Conservation (phyloP, 768 basidiomycete genomes). For the Amanita subjunquillea region DNA sequence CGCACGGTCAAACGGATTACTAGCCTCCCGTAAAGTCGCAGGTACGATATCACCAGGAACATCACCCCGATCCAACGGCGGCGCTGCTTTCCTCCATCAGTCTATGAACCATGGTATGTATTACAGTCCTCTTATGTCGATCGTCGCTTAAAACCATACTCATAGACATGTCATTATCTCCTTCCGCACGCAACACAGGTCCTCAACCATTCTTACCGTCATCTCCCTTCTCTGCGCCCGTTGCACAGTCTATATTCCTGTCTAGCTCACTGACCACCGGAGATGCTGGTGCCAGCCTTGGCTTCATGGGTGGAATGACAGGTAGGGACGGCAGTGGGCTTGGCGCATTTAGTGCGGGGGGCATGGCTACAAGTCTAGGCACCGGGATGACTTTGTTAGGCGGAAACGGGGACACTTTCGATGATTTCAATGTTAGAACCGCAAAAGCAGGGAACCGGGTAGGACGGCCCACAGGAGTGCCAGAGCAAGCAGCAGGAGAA, state of each 20-base stretch:
- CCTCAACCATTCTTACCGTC: constrained; percentile 31
- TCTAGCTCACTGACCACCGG: constrained; percentile 15
- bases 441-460: constrained; percentile 9
- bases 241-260: constrained; percentile 46
- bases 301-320: constrained; percentile 1
- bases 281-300: not conserved
- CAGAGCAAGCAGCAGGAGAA: constrained; percentile 47
- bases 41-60: constrained; percentile 43
- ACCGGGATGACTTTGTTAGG: constrained; percentile 36
- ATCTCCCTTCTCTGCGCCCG: constrained; percentile 74
- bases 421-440: constrained; percentile 15
- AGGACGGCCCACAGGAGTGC: constrained; percentile 11
- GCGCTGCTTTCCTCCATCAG: constrained; percentile 3
- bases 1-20: constrained; percentile 17
- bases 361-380: constrained; percentile 58
- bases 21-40: constrained; percentile 23
- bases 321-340: constrained; percentile 10
- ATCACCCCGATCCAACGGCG: constrained; percentile 33
- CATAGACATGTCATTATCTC: constrained; percentile 17
- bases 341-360: constrained; percentile 23
- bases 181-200: constrained; percentile 15
- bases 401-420: constrained; percentile 26
- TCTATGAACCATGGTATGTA: constrained; percentile 2
- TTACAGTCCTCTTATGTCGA: not conserved
- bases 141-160: not conserved